Conservation (phyloP, 148 eudicot species). For the Camellia granthamiana region DNA sequence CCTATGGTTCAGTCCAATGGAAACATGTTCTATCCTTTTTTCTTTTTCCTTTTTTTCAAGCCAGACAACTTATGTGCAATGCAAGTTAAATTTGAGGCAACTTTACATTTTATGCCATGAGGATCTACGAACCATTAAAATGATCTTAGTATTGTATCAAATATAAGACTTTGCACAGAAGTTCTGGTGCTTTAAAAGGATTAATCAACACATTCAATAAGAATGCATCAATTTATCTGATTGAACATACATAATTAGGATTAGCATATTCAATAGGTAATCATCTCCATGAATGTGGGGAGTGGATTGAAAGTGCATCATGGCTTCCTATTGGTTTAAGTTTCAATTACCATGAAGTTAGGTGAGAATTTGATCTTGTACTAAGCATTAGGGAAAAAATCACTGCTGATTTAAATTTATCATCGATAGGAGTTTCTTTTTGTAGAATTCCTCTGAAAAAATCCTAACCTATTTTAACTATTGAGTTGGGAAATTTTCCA, state of each 20-base stretch:
- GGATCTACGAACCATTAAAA: neutral
- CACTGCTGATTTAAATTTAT: neutral
- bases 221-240: neutral
- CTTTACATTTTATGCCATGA: conserved; percentile 2
- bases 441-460: conserved; percentile 1
- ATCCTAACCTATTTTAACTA: neutral
- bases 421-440: neutral
- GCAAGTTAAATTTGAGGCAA: neutral
- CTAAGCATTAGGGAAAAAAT: neutral
- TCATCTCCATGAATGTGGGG: neutral
- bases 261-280: neutral
- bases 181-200: neutral
- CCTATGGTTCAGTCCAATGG: neutral
- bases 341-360: neutral
- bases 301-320: conserved; percentile 4
- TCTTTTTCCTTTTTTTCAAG: neutral
- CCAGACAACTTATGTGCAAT: neutral
- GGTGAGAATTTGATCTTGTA: neutral
- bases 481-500: neutral
- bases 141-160: neutral
- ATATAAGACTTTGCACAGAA: neutral
- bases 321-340: neutral
- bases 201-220: neutral
- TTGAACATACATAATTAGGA: neutral
- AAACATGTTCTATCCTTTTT: neutral